Conservation (phyloP, 192 early-diverging fungal genomes). For the Backusella tarrabulga region DNA sequence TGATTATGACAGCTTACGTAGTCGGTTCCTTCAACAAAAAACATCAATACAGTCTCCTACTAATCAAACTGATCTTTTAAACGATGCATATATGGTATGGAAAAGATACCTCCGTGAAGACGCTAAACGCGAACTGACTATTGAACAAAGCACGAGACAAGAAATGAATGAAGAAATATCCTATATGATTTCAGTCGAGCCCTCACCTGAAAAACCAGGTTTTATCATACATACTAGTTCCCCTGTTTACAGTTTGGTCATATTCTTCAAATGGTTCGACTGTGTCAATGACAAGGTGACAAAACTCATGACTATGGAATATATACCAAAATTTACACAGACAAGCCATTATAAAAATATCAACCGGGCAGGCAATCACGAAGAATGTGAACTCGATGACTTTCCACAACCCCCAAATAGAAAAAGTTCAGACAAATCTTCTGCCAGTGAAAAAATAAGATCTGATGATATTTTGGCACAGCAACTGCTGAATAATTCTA, state of each 20-base stretch:
- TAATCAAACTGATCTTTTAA: conserved; percentile 39
- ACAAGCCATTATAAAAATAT: conserved; percentile 33
- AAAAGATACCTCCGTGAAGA: conserved; percentile 44
- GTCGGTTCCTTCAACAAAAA: conserved; percentile 39
- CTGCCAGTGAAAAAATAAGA: background rate
- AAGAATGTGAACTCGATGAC: background rate
- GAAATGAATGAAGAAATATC: conserved; percentile 47
- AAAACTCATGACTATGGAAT: conserved; percentile 66
- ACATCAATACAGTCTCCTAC: conserved; percentile 25
- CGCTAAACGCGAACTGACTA: conserved; percentile 46
- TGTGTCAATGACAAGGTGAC: conserved; percentile 65
- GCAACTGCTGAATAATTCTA: background rate
- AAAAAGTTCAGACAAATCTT: background rate
- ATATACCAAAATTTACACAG: conserved; percentile 70
- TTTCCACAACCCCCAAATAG: conserved; percentile 10
- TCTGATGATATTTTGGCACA: background rate
- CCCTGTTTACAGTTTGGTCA: conserved; percentile 18
- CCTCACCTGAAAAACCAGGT: background rate
- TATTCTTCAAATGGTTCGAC: conserved; percentile 53
- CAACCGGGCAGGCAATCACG: background rate
- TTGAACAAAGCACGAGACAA: conserved; percentile 45
- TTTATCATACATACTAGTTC: conserved; percentile 28
- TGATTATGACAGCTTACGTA: conserved; percentile 43
- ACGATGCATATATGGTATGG: conserved; percentile 49
- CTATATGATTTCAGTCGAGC: conserved; percentile 37